A percentile compares a stretch with the other conserved stretches of the same genome.
Evolutionary conservation across 176 grass and related monocot species (phyloP).

Genomic region (Poa annua): DNA sequence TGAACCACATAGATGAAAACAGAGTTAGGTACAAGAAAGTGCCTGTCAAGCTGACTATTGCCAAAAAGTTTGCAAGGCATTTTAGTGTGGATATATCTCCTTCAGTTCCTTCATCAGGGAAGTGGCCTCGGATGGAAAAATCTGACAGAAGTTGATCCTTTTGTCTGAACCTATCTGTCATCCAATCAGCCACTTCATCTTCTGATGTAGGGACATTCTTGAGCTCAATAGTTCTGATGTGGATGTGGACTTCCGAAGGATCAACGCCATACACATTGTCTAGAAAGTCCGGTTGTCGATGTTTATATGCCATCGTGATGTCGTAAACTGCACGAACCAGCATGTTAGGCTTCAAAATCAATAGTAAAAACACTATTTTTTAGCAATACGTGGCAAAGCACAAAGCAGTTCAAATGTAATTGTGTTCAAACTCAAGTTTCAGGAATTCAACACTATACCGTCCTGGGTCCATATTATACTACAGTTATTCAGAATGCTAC

Average conservation of each 20-base stretch:
- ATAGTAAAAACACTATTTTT: background rate
- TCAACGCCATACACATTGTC: constrained; percentile 81
- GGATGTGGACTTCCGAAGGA: constrained; percentile 93
- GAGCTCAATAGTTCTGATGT: constrained; percentile 59
- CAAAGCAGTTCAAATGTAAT: background rate
- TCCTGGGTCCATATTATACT: background rate
- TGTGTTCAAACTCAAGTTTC: constrained; percentile 4
- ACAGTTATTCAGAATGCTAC: constrained; percentile 8
- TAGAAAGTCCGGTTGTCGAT: constrained; percentile 73
- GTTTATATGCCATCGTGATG: constrained; percentile 83
- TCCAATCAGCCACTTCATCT: constrained; percentile 67
- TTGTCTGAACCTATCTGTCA: constrained; percentile 76
- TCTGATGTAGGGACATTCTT: constrained; percentile 63
- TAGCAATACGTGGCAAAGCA: background rate
- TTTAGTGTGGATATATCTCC: constrained; percentile 67
- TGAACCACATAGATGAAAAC: constrained; percentile 74
- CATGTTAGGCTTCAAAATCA: constrained; percentile 17
- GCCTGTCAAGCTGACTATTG: constrained; percentile 49
- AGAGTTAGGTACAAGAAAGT: constrained; percentile 64
- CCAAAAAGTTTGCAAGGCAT: constrained; percentile 59
- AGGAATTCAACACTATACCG: constrained; percentile 18
- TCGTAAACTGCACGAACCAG: constrained; percentile 71
- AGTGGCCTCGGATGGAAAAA: constrained; percentile 61
- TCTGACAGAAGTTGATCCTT: constrained; percentile 81
- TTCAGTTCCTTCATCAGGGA: constrained; percentile 74